Conservation (phyloP, 140 eudicot species). For the Cichorium intybus region DNA sequence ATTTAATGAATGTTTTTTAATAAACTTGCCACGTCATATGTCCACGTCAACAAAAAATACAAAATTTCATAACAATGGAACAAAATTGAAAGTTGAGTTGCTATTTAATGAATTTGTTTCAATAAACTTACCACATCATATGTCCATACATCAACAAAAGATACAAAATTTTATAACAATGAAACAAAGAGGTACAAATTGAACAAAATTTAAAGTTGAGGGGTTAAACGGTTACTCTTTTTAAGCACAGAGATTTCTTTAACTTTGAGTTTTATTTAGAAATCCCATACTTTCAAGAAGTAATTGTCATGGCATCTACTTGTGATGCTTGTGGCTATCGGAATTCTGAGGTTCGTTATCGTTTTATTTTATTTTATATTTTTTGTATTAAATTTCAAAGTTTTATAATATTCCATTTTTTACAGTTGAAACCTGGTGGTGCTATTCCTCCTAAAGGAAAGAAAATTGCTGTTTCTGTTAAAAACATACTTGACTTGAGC, state of each 20-base stretch:
- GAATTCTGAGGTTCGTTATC: constrained; percentile 69
- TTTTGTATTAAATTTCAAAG: neutral
- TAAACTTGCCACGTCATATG: too few relatives aligned
- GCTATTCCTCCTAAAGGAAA: constrained; percentile 71
- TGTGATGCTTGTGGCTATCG: constrained; percentile 95
- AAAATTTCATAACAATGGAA: too few relatives aligned
- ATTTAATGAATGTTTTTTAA: too few relatives aligned
- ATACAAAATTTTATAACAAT: too few relatives aligned
- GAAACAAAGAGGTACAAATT: too few relatives aligned
- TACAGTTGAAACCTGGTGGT: constrained; percentile 87
- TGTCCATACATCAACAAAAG: too few relatives aligned
- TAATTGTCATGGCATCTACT: constrained; percentile 87
- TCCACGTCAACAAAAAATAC: too few relatives aligned
- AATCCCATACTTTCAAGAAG: constrained; percentile 89
- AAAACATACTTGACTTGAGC: constrained; percentile 54
- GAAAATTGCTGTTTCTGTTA: constrained; percentile 55
- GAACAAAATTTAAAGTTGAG: too few relatives aligned
- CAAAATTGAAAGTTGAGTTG: too few relatives aligned
- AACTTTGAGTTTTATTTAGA: constrained; percentile 55
- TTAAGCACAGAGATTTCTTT: constrained; percentile 16
- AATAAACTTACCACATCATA: too few relatives aligned
- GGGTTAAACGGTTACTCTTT: too few relatives aligned
- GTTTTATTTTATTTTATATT: neutral
- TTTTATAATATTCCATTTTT: neutral
- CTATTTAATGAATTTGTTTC: too few relatives aligned